Evolutionary conservation across 2,329 filamentous ascomycete genomes (phyloP).

Genomic region (Fusarium paranaense): DNA sequence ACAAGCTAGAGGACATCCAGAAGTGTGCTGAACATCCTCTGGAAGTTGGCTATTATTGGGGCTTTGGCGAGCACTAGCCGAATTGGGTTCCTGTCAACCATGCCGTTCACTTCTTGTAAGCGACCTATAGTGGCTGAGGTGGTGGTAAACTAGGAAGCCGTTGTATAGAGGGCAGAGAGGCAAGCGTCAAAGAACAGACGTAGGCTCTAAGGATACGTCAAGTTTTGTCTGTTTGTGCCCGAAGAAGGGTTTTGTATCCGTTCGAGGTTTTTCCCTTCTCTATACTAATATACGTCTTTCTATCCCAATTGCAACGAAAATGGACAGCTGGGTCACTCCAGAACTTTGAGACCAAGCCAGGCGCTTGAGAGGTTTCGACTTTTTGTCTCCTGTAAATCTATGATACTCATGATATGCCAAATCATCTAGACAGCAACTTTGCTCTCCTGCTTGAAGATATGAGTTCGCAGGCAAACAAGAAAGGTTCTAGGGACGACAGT

Average conservation of each 20-base stretch:
- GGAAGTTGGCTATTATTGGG: conserved; percentile 30
- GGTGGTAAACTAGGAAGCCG: neutral
- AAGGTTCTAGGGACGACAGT: no score
- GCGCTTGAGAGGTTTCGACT: neutral
- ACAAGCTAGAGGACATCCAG: conserved; percentile 3
- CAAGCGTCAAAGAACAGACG: neutral
- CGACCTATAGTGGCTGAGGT: neutral
- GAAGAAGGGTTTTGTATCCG: neutral
- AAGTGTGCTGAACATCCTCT: conserved; percentile 26
- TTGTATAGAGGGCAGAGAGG: no score
- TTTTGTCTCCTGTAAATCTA: neutral
- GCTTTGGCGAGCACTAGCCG: conserved; percentile 23
- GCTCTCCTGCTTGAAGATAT: neutral
- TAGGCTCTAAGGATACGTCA: neutral
- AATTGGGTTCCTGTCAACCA: conserved; percentile 25
- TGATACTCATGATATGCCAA: neutral
- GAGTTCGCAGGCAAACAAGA: no score
- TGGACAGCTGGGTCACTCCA: neutral
- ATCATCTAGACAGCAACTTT: neutral
- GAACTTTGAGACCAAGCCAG: no score
- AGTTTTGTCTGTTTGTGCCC: neutral
- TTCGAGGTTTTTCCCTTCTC: neutral
- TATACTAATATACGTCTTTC: neutral
- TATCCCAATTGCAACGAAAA: neutral
- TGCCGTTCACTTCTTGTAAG: neutral